Percentiles rank a stretch among this genome's conserved stretches.
These are phyloP conservation scores for Fusarium compactum DNA, from an alignment of 2,329 filamentous ascomycete genomes.

Conservation along the genomic window DNA sequence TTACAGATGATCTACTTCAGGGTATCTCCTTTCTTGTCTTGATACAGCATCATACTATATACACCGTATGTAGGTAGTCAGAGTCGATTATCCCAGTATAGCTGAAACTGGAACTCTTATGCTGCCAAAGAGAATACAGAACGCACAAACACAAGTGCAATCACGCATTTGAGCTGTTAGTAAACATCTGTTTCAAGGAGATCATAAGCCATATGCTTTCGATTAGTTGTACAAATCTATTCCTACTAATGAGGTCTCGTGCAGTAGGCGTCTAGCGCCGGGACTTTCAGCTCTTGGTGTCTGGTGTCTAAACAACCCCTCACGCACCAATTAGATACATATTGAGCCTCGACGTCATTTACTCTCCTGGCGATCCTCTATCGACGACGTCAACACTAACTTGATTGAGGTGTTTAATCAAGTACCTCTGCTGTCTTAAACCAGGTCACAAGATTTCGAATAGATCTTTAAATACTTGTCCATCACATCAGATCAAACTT, in stretches of 20 bases:
- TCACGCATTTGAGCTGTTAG: background rate
- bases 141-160: background rate
- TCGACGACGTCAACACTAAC: slow-evolving; percentile 38
- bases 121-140: background rate
- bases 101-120: slow-evolving; percentile 24
- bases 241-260: background rate
- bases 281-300: slow-evolving; percentile 30
- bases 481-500: background rate
- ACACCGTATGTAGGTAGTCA: background rate
- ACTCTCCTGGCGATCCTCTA: slow-evolving; percentile 34
- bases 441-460: background rate
- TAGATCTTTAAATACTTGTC: background rate
- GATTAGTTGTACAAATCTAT: background rate
- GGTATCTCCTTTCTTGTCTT: background rate
- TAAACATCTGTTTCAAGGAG: background rate
- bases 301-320: slow-evolving; percentile 34
- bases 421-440: background rate
- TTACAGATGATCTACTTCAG: background rate
- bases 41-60: background rate
- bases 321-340: slow-evolving; percentile 7
- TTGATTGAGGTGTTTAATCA: slow-evolving; percentile 14
- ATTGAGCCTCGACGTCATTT: slow-evolving; percentile 32
- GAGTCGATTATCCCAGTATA: slow-evolving; percentile 24
- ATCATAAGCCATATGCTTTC: background rate
- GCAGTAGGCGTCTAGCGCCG: background rate